A percentile compares a stretch with the other conserved stretches of the same genome.
phyloP scores from a whole-genome alignment of 2,329 filamentous ascomycete species.

The Capronia coronata region DNA sequence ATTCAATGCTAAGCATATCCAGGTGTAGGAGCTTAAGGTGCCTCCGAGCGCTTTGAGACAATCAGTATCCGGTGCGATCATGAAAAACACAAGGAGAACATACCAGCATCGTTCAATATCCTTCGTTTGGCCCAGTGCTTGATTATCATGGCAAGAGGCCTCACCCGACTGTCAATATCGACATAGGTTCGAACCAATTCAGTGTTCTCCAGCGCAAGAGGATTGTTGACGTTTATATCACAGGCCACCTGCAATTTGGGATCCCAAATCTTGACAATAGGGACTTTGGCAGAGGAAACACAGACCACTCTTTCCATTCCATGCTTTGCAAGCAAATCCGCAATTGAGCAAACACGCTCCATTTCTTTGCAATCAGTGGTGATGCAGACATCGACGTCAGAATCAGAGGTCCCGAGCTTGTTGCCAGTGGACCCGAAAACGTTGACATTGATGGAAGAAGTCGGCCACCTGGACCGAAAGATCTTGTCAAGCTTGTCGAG shows the following conservation, averaged over 20 bases:
- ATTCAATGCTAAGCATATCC: conserved; percentile 97
- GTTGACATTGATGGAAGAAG: conserved; percentile 79
- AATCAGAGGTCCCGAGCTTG: conserved; percentile 86
- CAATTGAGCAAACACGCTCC: conserved; percentile 84
- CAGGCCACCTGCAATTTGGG: conserved; percentile 82
- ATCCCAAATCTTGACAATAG: conserved; percentile 98
- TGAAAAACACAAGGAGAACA: conserved; percentile 33
- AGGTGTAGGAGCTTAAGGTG: conserved; percentile 95
- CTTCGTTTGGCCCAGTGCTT: conserved; percentile 95
- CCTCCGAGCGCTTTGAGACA: conserved; percentile 67
- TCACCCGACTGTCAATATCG: conserved; percentile 81
- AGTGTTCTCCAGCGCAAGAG: conserved; percentile 87
- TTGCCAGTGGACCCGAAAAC: conserved; percentile 99
- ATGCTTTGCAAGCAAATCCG: conserved; percentile 75
- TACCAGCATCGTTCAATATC: conserved; percentile 93
- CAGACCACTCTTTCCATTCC: conserved; percentile 97
- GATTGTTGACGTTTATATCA: conserved; percentile 99
- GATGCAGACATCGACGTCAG: conserved; percentile 97
- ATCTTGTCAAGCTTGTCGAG: conserved; percentile 83
- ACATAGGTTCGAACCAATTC: conserved; percentile 98
- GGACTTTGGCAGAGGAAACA: conserved; percentile 89
- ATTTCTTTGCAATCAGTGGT: conserved; percentile 82
- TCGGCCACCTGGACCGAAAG: conserved; percentile 86
- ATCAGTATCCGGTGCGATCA: conserved; percentile 26
- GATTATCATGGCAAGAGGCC: conserved; percentile 89